Percentiles rank a stretch among this genome's conserved stretches.
These are phyloP conservation scores for Amanita brunnescens DNA, from an alignment of 768 basidiomycete species.

Conservation along the genomic window DNA sequence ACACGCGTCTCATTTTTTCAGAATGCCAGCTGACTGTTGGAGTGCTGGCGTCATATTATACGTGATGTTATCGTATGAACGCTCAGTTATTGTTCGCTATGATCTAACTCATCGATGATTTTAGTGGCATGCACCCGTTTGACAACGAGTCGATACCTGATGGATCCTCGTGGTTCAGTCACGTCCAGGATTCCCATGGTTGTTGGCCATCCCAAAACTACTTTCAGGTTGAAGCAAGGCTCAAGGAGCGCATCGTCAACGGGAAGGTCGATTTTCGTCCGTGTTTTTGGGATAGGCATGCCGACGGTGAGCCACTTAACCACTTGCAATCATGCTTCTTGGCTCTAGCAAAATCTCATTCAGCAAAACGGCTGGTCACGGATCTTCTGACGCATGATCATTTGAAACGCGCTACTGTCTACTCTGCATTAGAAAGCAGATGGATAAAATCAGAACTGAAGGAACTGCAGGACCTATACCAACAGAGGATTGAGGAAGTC, in stretches of 20 bases:
- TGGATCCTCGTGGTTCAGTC: slow-evolving; percentile 29
- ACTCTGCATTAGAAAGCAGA: slow-evolving; percentile 45
- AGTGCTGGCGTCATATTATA: slow-evolving; percentile 76
- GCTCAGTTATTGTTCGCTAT: neutral
- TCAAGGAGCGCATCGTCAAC: slow-evolving; percentile 63
- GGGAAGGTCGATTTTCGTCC: slow-evolving; percentile 50
- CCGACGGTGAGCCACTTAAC: slow-evolving; percentile 40
- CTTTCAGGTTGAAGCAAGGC: slow-evolving; percentile 41
- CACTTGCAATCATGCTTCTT: neutral
- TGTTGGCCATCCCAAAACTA: slow-evolving; percentile 36
- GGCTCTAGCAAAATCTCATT: neutral
- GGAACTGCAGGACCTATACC: slow-evolving; percentile 55
- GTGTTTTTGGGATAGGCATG: slow-evolving; percentile 45
- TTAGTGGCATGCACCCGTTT: slow-evolving; percentile 71
- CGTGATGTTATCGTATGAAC: slow-evolving; percentile 73
- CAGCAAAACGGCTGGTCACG: slow-evolving; percentile 52
- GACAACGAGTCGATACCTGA: slow-evolving; percentile 41
- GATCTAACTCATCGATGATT: neutral
- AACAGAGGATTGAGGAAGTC: slow-evolving; percentile 25
- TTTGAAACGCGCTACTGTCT: slow-evolving; percentile 51
- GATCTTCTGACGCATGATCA: slow-evolving; percentile 55
- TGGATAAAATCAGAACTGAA: slow-evolving; percentile 64
- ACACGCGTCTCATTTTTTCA: slow-evolving; percentile 18
- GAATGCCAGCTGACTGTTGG: slow-evolving; percentile 90
- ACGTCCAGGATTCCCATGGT: slow-evolving; percentile 26